These are phyloP conservation scores for Kuraishia ogatae DNA, from an alignment of 805 yeast genomes.

Conservation along the genomic window DNA sequence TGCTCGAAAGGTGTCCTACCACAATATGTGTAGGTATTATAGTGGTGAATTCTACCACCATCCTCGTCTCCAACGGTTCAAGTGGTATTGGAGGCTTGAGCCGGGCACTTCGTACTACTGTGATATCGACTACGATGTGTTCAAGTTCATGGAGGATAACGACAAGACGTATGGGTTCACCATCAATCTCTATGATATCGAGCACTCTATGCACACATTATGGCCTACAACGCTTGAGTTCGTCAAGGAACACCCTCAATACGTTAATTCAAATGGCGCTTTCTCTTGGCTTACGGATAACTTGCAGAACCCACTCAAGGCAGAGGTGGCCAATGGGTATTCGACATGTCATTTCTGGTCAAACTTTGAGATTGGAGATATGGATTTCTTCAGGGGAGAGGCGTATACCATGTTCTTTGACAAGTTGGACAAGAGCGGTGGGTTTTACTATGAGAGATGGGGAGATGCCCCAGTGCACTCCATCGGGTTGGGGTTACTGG, in stretches of 20 bases:
- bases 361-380: constrained; percentile 76
- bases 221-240: constrained; percentile 67
- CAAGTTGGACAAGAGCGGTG: constrained; percentile 59
- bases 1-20: constrained; percentile 56
- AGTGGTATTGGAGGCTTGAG: constrained; percentile 77
- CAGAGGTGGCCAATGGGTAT: constrained; percentile 30
- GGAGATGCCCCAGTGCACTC: constrained; percentile 92
- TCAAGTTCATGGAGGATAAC: constrained; percentile 62
- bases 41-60: constrained; percentile 56
- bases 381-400: constrained; percentile 70
- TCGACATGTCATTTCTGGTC: constrained; percentile 84
- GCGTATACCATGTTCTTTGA: constrained; percentile 60
- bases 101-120: constrained; percentile 64
- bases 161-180: constrained; percentile 69
- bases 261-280: constrained; percentile 45
- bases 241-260: constrained; percentile 46
- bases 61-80: constrained; percentile 50
- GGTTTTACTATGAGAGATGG: constrained; percentile 88
- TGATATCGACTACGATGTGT: constrained; percentile 67
- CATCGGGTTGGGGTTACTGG: constrained; percentile 63
- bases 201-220: constrained; percentile 49
- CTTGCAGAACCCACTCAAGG: constrained; percentile 40
- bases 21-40: constrained; percentile 80
- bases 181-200: constrained; percentile 60
- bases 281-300: constrained; percentile 43